Evolutionary conservation across 2,329 filamentous ascomycete genomes (phyloP).

Genomic region (Ophiocordyceps camponoti-floridani): DNA sequence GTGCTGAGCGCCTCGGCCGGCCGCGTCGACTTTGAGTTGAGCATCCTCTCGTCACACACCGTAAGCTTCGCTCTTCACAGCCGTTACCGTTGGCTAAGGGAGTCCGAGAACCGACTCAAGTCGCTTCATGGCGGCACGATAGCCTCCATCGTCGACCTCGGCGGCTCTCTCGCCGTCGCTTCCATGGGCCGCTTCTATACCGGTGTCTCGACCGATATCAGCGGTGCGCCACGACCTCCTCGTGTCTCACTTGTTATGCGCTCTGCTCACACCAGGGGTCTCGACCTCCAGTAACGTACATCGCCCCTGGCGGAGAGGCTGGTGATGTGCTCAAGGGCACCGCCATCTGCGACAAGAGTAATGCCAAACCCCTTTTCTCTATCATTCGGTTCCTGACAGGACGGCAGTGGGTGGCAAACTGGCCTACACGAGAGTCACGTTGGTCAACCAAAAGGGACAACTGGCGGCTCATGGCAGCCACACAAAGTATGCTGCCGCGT

Average conservation of each 20-base stretch:
- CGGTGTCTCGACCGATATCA: constrained; percentile 47
- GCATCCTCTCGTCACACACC: constrained; percentile 58
- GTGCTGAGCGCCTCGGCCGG: constrained; percentile 47
- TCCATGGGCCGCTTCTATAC: constrained; percentile 45
- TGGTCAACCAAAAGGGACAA: constrained; percentile 39
- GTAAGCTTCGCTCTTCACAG: constrained; percentile 20
- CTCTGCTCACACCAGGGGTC: constrained; percentile 1
- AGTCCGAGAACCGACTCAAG: constrained; percentile 48
- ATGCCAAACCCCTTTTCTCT: constrained; percentile 3
- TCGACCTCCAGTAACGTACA: constrained; percentile 36
- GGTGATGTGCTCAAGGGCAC: constrained; percentile 38
- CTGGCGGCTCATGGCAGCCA: constrained; percentile 45
- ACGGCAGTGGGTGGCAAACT: constrained; percentile 42
- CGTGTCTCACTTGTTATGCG: neutral
- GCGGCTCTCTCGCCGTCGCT: constrained; percentile 46
- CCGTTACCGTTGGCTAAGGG: too few species aligned
- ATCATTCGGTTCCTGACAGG: constrained; percentile 2
- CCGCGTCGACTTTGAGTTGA: constrained; percentile 57
- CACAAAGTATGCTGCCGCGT: constrained; percentile 33
- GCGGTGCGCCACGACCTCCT: constrained; percentile 21
- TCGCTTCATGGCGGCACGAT: constrained; percentile 67
- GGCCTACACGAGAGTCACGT: constrained; percentile 42
- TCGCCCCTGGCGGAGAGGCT: constrained; percentile 36
- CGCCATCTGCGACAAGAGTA: constrained; percentile 45
- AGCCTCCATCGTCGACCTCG: constrained; percentile 54